Conservation (phyloP, 192 early-diverging fungal species). For the Linnemannia exigua region DNA sequence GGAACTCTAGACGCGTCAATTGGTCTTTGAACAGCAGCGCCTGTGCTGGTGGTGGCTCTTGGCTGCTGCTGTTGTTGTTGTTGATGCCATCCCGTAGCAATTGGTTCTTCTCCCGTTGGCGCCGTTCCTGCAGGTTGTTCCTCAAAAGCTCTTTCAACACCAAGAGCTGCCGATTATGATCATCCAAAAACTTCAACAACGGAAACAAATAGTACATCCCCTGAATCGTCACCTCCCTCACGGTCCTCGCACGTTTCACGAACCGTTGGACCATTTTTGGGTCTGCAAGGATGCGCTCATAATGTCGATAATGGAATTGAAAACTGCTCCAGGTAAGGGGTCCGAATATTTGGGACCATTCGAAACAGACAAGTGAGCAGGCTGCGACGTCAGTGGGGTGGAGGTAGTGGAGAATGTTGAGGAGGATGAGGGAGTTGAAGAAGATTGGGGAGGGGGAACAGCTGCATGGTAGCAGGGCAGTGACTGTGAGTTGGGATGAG, state of each 20-base stretch:
- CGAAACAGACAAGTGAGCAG: constrained; percentile 10
- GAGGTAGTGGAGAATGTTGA: neutral
- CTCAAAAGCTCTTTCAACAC: neutral
- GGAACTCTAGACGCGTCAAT: neutral
- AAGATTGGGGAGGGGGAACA: neutral
- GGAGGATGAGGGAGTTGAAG: constrained; percentile 7
- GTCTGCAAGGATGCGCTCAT: neutral
- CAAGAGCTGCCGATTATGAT: neutral
- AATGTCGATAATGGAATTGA: neutral
- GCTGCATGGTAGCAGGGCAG: too few species aligned
- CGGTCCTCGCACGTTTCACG: neutral
- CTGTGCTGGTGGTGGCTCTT: neutral
- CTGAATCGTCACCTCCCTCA: neutral
- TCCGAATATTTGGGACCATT: constrained; percentile 8
- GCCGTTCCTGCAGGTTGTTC: too few species aligned
- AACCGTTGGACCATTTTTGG: neutral
- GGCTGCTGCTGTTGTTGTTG: neutral
- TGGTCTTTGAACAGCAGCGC: neutral
- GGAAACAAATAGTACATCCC: neutral
- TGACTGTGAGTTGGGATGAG: neutral
- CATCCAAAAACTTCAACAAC: neutral
- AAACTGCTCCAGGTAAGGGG: neutral
- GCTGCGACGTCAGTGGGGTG: neutral
- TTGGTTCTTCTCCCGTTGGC: too few species aligned
- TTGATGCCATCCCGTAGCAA: neutral